A percentile compares a stretch with the other conserved stretches of the same genome.
Conservation (phyloP, 2,329 filamentous ascomycete species). For the Gnomoniopsis smithogilvyi region DNA sequence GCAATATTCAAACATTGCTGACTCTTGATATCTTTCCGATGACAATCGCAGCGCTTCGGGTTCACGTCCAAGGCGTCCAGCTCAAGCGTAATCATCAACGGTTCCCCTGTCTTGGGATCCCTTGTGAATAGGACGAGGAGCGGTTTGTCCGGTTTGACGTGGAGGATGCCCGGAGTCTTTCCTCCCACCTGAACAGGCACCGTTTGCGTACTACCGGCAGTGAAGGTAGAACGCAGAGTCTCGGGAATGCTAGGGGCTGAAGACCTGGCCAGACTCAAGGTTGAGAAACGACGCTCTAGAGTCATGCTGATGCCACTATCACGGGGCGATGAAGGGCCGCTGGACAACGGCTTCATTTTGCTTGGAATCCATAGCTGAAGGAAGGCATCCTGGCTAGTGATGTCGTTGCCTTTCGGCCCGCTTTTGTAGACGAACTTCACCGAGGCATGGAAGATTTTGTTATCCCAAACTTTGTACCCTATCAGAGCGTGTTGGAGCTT, state of each 20-base stretch:
- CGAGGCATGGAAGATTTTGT: constrained; percentile 22
- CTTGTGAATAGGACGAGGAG: constrained; percentile 33
- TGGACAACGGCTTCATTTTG: not conserved
- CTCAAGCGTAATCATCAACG: constrained; percentile 29
- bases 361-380: not conserved
- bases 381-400: constrained; percentile 5
- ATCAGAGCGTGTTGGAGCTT: constrained; percentile 33
- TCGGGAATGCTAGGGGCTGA: not conserved
- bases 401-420: not conserved
- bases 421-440: constrained; percentile 23
- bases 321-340: not conserved
- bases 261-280: not conserved
- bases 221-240: not conserved
- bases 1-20: constrained; percentile 8
- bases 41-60: constrained; percentile 32
- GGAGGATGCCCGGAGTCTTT: constrained; percentile 26
- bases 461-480: constrained; percentile 29
- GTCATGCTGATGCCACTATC: not conserved
- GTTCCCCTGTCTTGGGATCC: constrained; percentile 19
- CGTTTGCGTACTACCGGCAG: not conserved
- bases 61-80: constrained; percentile 32
- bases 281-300: not conserved
- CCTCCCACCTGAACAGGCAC: not conserved
- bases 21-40: constrained; percentile 18
- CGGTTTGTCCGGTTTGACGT: constrained; percentile 29